Conservation (phyloP, 2,329 filamentous ascomycete genomes). For the Tothia fuscella region DNA sequence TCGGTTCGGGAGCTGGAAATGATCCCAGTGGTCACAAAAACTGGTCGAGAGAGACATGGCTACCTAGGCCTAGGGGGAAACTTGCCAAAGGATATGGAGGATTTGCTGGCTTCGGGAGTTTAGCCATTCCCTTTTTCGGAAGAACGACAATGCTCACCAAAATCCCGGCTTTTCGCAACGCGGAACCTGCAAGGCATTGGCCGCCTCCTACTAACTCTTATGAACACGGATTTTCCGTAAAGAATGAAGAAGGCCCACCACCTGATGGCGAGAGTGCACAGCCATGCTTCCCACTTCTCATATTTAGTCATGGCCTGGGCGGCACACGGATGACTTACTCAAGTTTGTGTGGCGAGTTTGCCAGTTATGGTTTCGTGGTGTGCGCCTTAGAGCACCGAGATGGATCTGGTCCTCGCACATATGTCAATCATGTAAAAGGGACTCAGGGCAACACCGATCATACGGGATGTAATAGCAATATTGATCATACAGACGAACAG, state of each 20-base stretch:
- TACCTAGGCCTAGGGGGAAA: slow-evolving; percentile 44
- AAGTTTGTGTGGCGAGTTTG: slow-evolving; percentile 52
- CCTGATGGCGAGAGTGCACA: slow-evolving; percentile 17
- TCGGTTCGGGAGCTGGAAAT: slow-evolving; percentile 28
- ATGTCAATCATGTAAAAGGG: slow-evolving; percentile 43
- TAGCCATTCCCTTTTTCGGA: slow-evolving; percentile 42
- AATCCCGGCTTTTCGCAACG: slow-evolving; percentile 51
- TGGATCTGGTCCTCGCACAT: slow-evolving; percentile 49
- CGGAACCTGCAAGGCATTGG: slow-evolving; percentile 44
- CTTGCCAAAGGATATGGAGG: slow-evolving; percentile 51
- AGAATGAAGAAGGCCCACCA: slow-evolving; percentile 22
- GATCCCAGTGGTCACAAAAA: slow-evolving; percentile 29
- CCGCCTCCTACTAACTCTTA: slow-evolving; percentile 32
- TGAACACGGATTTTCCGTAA: slow-evolving; percentile 18
- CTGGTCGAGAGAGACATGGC: slow-evolving; percentile 47
- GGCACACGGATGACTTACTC: slow-evolving; percentile 52
- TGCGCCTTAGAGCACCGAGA: slow-evolving; percentile 54
- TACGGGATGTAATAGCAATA: slow-evolving; percentile 14
- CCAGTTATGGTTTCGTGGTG: slow-evolving; percentile 54
- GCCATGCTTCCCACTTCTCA: slow-evolving; percentile 47
- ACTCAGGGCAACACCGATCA: slow-evolving; percentile 23
- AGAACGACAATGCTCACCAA: slow-evolving; percentile 52
- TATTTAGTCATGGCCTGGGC: slow-evolving; percentile 56
- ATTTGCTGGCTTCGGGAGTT: slow-evolving; percentile 41
- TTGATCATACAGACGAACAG: slow-evolving; percentile 28